Evolutionary conservation across 345 rosid genomes (phyloP).

Genomic region (Rhodamnia argentea): DNA sequence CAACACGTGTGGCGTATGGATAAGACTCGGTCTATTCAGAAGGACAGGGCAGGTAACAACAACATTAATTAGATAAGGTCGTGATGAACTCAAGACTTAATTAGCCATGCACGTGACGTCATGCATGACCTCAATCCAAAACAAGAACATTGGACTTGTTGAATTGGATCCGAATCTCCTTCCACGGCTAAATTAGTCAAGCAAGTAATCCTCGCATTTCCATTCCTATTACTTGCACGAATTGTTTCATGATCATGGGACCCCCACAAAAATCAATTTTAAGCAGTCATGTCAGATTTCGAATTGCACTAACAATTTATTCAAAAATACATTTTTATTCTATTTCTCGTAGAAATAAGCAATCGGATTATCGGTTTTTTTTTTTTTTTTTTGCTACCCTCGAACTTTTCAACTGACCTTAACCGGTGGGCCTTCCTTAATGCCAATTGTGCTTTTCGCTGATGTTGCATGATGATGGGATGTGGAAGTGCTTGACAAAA

Average conservation of each 20-base stretch:
- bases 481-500: neutral
- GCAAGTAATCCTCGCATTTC: neutral
- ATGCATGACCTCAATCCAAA: neutral
- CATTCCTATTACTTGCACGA: neutral
- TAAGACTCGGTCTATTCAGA: neutral
- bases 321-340: neutral
- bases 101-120: slow-evolving; percentile 4
- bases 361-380: neutral
- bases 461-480: neutral
- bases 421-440: neutral
- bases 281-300: neutral
- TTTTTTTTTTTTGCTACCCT: neutral
- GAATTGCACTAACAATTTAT: neutral
- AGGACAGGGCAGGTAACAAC: neutral
- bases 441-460: fast-evolving
- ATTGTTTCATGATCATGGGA: neutral
- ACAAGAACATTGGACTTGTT: neutral
- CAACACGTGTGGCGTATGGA: neutral
- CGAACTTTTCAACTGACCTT: neutral
- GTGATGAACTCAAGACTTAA: neutral
- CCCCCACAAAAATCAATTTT: neutral
- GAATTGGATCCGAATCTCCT: neutral
- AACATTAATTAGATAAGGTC: slow-evolving; percentile 18
- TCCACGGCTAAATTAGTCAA: neutral
- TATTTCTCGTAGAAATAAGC: neutral